Conservation (phyloP, 2,329 filamentous ascomycete genomes). For the Aspergillus brunneoviolaceus region DNA sequence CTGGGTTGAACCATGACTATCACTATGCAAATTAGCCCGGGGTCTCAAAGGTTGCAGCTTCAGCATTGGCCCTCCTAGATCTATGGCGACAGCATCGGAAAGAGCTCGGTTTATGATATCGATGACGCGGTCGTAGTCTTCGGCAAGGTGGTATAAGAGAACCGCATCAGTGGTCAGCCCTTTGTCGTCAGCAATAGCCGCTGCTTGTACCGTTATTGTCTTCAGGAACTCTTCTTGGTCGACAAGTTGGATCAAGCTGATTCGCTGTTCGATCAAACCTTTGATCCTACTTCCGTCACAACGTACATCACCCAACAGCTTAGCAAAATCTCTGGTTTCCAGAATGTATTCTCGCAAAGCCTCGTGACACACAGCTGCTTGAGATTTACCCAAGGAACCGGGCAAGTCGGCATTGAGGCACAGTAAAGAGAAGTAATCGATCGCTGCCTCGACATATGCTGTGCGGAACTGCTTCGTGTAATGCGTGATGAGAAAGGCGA, state of each 20-base stretch:
- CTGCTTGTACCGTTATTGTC: conserved; percentile 89
- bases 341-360: conserved; percentile 89
- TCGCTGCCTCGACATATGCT: conserved; percentile 81
- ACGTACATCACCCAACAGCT: conserved; percentile 86
- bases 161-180: conserved; percentile 92
- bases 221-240: conserved; percentile 83
- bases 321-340: conserved; percentile 95
- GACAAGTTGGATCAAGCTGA: conserved; percentile 74
- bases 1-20: conserved; percentile 36
- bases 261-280: conserved; percentile 83
- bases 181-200: conserved; percentile 89
- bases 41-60: conserved; percentile 79
- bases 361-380: conserved; percentile 83
- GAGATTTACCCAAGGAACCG: conserved; percentile 71
- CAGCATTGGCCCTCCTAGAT: conserved; percentile 78
- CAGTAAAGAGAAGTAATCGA: conserved; percentile 89
- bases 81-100: conserved; percentile 82
- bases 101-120: conserved; percentile 84
- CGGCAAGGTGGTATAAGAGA: conserved; percentile 87
- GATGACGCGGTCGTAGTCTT: conserved; percentile 94
- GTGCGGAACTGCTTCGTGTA: conserved; percentile 96
- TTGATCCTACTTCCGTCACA: conserved; percentile 80
- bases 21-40: conserved; percentile 44
- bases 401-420: conserved; percentile 85
- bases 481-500: conserved; percentile 87